Evolutionary conservation across 305 asterid species (phyloP), one percentile per base, ranked within the genome.

Genomic region (Andrographis paniculata): DNA sequence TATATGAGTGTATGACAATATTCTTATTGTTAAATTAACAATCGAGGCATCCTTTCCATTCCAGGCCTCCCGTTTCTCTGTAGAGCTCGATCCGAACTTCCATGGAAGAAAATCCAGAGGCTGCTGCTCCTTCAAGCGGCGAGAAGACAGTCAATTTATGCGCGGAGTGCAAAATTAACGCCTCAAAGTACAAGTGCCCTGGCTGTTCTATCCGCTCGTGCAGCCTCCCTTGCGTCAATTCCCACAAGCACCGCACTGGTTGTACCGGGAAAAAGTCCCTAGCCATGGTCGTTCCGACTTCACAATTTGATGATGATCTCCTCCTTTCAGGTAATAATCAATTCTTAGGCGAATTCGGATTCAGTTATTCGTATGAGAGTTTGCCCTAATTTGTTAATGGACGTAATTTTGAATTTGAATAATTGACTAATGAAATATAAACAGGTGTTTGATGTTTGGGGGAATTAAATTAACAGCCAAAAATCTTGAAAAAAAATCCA

Each of bases 161-260:
- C 53, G 77, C 66, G 67, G 95, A 82, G 66, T 88, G 95, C 77
- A 75, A 74, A 42, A 36, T 39, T 20, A 75, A 79, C 15, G 64
- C 83, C 20, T 81, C 87, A 27, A 84, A 77, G 63, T 88, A 88
- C 78, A 84, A 77, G 55, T 88, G 95, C 64, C 97, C 95, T 11
- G 91, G 92, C 3, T 87, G 97, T 76, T 73, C 77, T 12, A 16
- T 71, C 20, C 95, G 97, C 46, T 55, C 95, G 10, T 87, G 97
- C 50, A 79, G 97, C 72, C 93, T 88, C 59, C 66, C 77, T 13
- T 88, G 97, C 61, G 89, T 88, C 59, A 81, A 79, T 61, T 69
- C 93, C 53, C 97, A 88, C 77, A 88, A 88, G 67, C 62, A 65
- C 49, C 93, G 87, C 41, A 79, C 85, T 45, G 50, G 63, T 37